phyloP scores from a whole-genome alignment of 1,139 yeast species.

The Spencermartinsiella ligniputridi region DNA sequence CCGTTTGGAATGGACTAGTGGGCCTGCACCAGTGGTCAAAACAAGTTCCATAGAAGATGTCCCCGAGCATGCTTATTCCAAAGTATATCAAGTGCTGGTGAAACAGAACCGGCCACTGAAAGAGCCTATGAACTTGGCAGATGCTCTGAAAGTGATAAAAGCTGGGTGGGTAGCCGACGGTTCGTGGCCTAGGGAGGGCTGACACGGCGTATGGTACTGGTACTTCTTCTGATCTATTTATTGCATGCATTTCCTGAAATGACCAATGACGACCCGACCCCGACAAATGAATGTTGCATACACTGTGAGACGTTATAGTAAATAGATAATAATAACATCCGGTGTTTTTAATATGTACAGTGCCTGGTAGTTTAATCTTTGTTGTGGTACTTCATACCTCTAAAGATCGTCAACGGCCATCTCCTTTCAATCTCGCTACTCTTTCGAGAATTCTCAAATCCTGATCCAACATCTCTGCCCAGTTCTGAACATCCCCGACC shows the following conservation, averaged over 20 bases:
- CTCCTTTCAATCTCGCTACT: conserved; percentile 16
- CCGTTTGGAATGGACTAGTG: conserved; percentile 28
- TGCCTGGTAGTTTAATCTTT: too few species aligned
- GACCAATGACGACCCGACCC: too few species aligned
- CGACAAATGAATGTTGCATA: too few species aligned
- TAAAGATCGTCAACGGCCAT: too few species aligned
- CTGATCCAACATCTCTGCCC: conserved; percentile 47
- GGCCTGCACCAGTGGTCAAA: conserved; percentile 12
- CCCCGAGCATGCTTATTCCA: conserved; percentile 31
- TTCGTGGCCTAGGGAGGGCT: conserved; percentile 32
- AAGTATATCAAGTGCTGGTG: conserved; percentile 47
- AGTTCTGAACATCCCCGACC: conserved; percentile 40
- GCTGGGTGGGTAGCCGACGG: conserved; percentile 56
- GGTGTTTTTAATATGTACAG: too few species aligned
- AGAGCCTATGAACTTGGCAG: conserved; percentile 48
- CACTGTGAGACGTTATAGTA: too few species aligned
- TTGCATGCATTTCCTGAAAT: not conserved
- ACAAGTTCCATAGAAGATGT: conserved; percentile 22
- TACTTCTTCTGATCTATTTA: too few species aligned
- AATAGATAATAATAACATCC: too few species aligned
- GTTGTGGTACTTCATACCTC: too few species aligned
- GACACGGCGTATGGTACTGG: not conserved
- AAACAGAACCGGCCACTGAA: conserved; percentile 50
- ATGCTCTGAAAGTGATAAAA: conserved; percentile 49
- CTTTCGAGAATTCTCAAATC: conserved; percentile 46